Conservation (phyloP, 1,139 yeast species). For the Zygosaccharomyces sapae region DNA sequence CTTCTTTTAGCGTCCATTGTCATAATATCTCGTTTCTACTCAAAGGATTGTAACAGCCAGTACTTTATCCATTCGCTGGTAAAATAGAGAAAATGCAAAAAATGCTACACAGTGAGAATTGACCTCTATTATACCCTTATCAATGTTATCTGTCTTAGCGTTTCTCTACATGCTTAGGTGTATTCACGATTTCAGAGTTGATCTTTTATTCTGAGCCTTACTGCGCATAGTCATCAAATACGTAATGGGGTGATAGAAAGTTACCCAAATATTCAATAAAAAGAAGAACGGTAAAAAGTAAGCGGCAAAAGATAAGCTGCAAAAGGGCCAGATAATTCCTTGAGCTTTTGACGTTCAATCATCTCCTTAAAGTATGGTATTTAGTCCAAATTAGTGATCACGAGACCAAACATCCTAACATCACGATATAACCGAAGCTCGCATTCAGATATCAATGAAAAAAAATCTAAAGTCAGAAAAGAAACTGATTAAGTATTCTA, state of each 20-base stretch:
- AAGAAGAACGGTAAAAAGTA: neutral
- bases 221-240: neutral
- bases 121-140: neutral
- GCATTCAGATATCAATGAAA: neutral
- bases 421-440: neutral
- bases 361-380: too few species aligned
- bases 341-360: too few species aligned
- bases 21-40: slow-evolving; percentile 10
- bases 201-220: slow-evolving; percentile 2
- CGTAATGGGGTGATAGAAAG: neutral
- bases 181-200: neutral
- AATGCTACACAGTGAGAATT: neutral
- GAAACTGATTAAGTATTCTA: neutral
- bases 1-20: slow-evolving; percentile 29
- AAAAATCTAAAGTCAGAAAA: neutral
- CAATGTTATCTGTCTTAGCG: neutral
- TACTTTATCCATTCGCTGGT: neutral
- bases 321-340: too few species aligned
- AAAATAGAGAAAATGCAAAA: neutral
- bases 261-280: neutral
- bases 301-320: neutral
- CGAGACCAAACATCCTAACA: neutral
- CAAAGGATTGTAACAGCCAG: neutral
- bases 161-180: neutral
- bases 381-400: too few species aligned